Conservation (phyloP, 108 stramenopile genomes). For the Stephanodiscus triporus region DNA sequence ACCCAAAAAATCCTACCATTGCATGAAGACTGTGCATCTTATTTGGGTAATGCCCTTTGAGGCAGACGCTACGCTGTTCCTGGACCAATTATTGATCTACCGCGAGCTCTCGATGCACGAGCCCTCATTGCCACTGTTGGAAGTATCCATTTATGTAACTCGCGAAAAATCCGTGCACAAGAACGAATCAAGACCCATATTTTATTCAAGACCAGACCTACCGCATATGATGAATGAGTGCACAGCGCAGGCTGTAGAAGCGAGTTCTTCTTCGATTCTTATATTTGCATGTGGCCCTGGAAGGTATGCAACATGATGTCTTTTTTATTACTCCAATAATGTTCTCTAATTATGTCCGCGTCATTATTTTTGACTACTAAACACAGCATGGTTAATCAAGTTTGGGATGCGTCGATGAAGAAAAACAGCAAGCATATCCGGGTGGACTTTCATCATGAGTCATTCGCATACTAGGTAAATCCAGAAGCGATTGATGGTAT, state of each 20-base stretch:
- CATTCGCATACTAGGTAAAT: slow-evolving; percentile 3
- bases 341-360: not conserved
- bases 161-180: not conserved
- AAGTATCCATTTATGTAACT: not conserved
- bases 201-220: slow-evolving; percentile 6
- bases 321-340: not conserved
- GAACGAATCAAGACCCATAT: not conserved
- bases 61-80: slow-evolving; percentile 6
- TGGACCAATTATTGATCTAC: slow-evolving; percentile 8
- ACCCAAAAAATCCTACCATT: not conserved
- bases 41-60: slow-evolving; percentile 10
- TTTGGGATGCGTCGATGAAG: slow-evolving; percentile 41
- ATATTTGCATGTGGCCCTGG: slow-evolving; percentile 4
- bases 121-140: slow-evolving; percentile 5
- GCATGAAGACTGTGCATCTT: slow-evolving; percentile 7
- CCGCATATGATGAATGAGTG: not conserved
- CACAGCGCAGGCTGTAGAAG: not conserved
- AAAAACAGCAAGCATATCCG: slow-evolving; percentile 18
- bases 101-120: slow-evolving; percentile 15
- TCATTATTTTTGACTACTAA: not conserved
- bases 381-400: slow-evolving; percentile 4
- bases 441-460: slow-evolving; percentile 42
- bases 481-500: no score
- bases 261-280: slow-evolving; percentile 12
- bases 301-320: not conserved